Base-by-base conservation (phyloP, 78 protist species). In the Dictyostelium citrinum region DNA sequence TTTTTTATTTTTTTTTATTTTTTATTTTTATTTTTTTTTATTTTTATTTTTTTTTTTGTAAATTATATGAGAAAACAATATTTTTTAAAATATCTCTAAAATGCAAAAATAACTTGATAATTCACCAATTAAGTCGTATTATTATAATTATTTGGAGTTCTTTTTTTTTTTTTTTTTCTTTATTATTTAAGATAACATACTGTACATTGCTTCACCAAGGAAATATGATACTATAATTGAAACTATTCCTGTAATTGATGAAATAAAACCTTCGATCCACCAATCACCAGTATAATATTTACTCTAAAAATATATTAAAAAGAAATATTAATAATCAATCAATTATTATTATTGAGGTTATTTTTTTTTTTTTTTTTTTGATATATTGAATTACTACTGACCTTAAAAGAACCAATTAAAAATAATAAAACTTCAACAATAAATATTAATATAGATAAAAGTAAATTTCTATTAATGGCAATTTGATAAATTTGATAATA, bases 221-320 rank as follows among this genome's bases (percentile, higher is more conserved):
- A 24, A 29, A 31, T 61, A 22, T 10, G 71, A 67, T 6, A 31
- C 81, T 8, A 71, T 39, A 14, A 84, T 84, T 12, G 82, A 74
- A 35, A 58, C 17, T 17, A 84, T n/a, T 22, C 91, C 91, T 29
- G 29, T 37, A 46, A 41, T 64, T 58, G 91, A 74, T 17, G 91
- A 71, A 35, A 74, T 74, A 35, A 84, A 41, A 22, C 91, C 91
- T 55, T 84, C 91, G 41, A 33, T 58, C 91, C 82, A 75, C 91
- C 81, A 84, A 5, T 24, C 61, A 10, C 91, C 91, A 11, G 82
- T 75, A 58, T 74, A 84, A 58, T 49, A 84, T 75, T 84, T 84
- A 35, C 81, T 74, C 92, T 76, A 49, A 24, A 77, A 24, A 75
- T 24, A 43, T 0, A 43, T 17, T 17, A n/a, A 41, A 83, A n/a